Evolutionary conservation across 192 early-diverging fungal genomes (phyloP).

Genomic region (Chytriomyces confervae): DNA sequence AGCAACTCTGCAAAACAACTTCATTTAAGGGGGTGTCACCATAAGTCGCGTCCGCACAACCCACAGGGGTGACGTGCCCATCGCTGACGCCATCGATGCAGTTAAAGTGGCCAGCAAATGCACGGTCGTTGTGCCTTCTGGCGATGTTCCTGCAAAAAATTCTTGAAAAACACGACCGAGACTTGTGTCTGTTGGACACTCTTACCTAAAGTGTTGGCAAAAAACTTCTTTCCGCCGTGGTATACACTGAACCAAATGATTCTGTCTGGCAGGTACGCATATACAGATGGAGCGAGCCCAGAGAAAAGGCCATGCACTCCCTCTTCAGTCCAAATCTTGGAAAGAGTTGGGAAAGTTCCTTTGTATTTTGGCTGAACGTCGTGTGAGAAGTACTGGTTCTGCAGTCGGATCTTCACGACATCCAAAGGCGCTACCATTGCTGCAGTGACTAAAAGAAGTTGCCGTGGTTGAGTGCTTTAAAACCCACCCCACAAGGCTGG

Average conservation of each 20-base stretch:
- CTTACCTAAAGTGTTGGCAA: slow-evolving; percentile 36
- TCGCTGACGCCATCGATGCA: slow-evolving; percentile 48
- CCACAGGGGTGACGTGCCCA: slow-evolving; percentile 86
- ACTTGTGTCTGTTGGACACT: too few species aligned
- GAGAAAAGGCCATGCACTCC: slow-evolving; percentile 88
- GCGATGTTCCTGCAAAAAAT: slow-evolving; percentile 1
- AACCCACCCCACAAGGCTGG: background rate
- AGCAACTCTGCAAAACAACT: too few species aligned
- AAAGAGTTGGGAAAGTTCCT: slow-evolving; percentile 71
- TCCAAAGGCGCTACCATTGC: slow-evolving; percentile 90
- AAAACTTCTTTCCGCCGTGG: slow-evolving; percentile 72
- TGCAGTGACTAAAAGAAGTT: slow-evolving; percentile 37
- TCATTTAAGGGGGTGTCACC: slow-evolving; percentile 46
- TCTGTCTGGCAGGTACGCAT: slow-evolving; percentile 90
- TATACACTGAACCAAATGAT: slow-evolving; percentile 93
- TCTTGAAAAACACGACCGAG: too few species aligned
- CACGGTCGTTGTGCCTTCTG: slow-evolving; percentile 17
- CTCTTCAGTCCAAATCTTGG: slow-evolving; percentile 77
- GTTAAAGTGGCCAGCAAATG: slow-evolving; percentile 31
- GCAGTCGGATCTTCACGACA: slow-evolving; percentile 91
- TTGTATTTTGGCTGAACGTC: slow-evolving; percentile 56
- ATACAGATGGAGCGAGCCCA: slow-evolving; percentile 84
- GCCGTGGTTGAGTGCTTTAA: slow-evolving; percentile 5
- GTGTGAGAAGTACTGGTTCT: slow-evolving; percentile 71
- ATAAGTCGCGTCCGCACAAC: slow-evolving; percentile 89